Conservation (phyloP, 148 eudicot species). For the Fagopyrum esculentum region DNA sequence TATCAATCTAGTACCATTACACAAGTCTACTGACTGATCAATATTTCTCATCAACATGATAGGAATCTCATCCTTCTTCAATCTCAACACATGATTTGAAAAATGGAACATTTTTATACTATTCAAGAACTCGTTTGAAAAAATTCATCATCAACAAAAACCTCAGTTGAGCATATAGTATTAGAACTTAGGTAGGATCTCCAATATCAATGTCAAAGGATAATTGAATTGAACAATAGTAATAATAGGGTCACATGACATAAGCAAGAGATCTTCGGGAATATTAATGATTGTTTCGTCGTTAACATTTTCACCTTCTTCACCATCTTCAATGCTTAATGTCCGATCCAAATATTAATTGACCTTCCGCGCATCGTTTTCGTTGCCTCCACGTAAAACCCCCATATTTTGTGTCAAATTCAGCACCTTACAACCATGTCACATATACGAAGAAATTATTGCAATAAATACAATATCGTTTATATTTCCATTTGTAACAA, state of each 20-base stretch:
- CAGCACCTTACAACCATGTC: background rate
- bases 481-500: too few relatives aligned
- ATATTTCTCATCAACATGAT: too few relatives aligned
- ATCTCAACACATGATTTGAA: too few relatives aligned
- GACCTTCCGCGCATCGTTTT: background rate
- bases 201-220: background rate
- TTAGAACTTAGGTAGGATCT: background rate
- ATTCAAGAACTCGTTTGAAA: too few relatives aligned
- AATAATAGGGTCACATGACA: background rate
- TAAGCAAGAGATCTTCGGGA: background rate
- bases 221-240: background rate
- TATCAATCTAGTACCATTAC: too few relatives aligned
- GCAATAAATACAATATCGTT: too few relatives aligned
- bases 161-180: too few relatives aligned
- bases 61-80: too few relatives aligned
- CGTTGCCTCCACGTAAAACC: background rate
- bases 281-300: background rate
- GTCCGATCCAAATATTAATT: background rate
- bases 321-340: background rate
- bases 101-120: too few relatives aligned
- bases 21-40: background rate
- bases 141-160: too few relatives aligned
- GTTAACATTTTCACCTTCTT: background rate
- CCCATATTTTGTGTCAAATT: background rate
- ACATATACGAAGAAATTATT: background rate